Evolutionary conservation across 331 rosid species (phyloP).

Genomic region (Quercus lobata): DNA sequence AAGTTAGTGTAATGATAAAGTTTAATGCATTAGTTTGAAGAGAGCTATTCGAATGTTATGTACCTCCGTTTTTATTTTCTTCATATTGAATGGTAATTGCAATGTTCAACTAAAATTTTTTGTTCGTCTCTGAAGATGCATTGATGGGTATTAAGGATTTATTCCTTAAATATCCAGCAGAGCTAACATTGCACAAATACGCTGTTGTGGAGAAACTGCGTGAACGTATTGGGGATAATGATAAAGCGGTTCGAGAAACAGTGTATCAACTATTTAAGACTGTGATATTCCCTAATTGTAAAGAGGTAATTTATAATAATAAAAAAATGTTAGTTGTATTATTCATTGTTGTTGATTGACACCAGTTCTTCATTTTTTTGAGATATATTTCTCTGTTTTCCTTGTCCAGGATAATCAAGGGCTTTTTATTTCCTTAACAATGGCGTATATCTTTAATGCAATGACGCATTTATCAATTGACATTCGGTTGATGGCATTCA

Average conservation of each 20-base stretch:
- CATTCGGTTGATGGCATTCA: constrained; percentile 77
- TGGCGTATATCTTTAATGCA: constrained; percentile 82
- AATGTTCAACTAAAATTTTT: constrained; percentile 7
- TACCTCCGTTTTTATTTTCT: not conserved
- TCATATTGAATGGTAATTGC: not conserved
- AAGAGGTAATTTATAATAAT: constrained; percentile 45
- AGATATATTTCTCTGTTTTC: constrained; percentile 18
- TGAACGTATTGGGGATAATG: constrained; percentile 77
- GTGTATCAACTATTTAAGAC: constrained; percentile 63
- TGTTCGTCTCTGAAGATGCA: constrained; percentile 47
- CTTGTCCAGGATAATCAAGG: constrained; percentile 70
- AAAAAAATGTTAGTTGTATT: not conserved
- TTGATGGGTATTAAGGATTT: constrained; percentile 79
- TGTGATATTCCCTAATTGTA: constrained; percentile 69
- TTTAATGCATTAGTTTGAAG: not conserved
- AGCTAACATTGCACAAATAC: constrained; percentile 58
- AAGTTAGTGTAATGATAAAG: not conserved
- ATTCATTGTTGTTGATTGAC: not conserved
- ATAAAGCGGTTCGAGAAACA: constrained; percentile 62
- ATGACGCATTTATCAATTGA: constrained; percentile 73
- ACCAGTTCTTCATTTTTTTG: constrained; percentile 13
- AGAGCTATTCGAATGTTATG: not conserved
- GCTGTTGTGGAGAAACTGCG: constrained; percentile 70
- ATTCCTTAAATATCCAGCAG: constrained; percentile 58
- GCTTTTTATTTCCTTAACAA: constrained; percentile 59